phyloP scores from a whole-genome alignment of 1,284 basidiomycete species.

The Porodaedalea pini region DNA sequence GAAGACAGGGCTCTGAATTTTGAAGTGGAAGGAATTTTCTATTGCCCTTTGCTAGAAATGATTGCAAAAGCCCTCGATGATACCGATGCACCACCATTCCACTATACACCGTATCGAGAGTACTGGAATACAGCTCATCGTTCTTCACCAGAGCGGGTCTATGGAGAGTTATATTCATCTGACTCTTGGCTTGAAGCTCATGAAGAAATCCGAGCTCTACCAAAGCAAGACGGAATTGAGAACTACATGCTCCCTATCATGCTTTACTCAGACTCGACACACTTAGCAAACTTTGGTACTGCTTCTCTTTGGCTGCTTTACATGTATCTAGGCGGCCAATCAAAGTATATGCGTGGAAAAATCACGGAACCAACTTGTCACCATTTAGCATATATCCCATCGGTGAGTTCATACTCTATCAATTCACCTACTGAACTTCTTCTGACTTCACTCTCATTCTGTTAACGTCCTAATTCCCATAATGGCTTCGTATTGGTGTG shows the following conservation, averaged over 20 bases:
- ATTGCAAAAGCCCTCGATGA: neutral
- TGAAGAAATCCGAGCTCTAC: constrained; percentile 3
- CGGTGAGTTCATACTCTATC: constrained; percentile 23
- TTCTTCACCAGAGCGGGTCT: constrained; percentile 9
- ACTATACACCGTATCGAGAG: constrained; percentile 15
- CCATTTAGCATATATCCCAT: constrained; percentile 33
- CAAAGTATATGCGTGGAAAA: constrained; percentile 25
- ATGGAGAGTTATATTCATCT: constrained; percentile 22
- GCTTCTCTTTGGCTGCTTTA: constrained; percentile 32
- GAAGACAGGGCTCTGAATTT: neutral
- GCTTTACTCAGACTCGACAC: constrained; percentile 32
- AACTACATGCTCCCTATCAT: constrained; percentile 27
- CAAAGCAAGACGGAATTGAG: constrained; percentile 23
- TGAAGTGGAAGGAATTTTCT: neutral
- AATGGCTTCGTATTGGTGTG: too few relatives aligned
- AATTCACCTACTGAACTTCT: too few relatives aligned
- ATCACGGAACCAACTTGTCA: constrained; percentile 25
- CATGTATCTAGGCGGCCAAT: constrained; percentile 29
- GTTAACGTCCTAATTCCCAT: too few relatives aligned
- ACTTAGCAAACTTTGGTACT: constrained; percentile 29
- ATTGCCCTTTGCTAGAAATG: neutral
- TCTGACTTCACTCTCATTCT: too few relatives aligned
- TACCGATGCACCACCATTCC: neutral
- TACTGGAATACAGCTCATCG: neutral
- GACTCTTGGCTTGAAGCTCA: constrained; percentile 21